phyloP scores from a whole-genome alignment of 768 basidiomycete genomes.

The Nidula microcarpa region DNA sequence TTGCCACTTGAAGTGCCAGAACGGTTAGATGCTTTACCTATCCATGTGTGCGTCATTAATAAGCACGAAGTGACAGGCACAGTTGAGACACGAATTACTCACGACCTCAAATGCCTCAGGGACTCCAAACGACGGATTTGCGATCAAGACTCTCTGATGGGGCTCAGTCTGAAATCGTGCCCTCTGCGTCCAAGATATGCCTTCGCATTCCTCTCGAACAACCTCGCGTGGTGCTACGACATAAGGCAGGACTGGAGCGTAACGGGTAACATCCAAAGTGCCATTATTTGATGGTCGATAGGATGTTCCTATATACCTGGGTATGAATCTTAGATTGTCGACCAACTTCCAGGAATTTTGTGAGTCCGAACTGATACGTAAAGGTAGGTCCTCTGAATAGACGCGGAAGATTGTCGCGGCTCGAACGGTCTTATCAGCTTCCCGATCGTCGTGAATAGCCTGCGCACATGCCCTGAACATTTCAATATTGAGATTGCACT shows the following conservation, averaged over 20 bases:
- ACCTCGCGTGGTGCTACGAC: slow-evolving; percentile 36
- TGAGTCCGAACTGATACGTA: slow-evolving; percentile 12
- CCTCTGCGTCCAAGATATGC: slow-evolving; percentile 50
- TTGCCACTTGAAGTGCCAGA: slow-evolving; percentile 23
- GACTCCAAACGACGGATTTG: slow-evolving; percentile 31
- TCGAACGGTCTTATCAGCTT: slow-evolving; percentile 12
- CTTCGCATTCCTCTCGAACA: slow-evolving; percentile 30
- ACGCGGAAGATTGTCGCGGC: slow-evolving; percentile 26
- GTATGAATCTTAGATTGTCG: slow-evolving; percentile 36
- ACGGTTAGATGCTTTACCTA: slow-evolving; percentile 39
- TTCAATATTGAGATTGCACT: slow-evolving; percentile 20
- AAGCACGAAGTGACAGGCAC: background rate
- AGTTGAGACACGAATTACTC: slow-evolving; percentile 10
- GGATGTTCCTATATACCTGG: slow-evolving; percentile 18
- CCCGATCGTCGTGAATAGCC: slow-evolving; percentile 20
- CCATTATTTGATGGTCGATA: slow-evolving; percentile 7
- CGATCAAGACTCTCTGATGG: slow-evolving; percentile 22
- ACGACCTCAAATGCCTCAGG: slow-evolving; percentile 43
- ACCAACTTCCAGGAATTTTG: slow-evolving; percentile 23
- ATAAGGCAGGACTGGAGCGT: slow-evolving; percentile 20
- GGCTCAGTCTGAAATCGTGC: slow-evolving; percentile 26
- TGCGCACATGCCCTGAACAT: slow-evolving; percentile 33
- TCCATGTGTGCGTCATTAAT: background rate
- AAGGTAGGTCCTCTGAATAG: slow-evolving; percentile 30
- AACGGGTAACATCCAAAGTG: slow-evolving; percentile 12